A percentile compares a stretch with the other conserved stretches of the same genome.
Conservation (phyloP, 495 filamentous ascomycete species). For the Rhypophila decipiens region DNA sequence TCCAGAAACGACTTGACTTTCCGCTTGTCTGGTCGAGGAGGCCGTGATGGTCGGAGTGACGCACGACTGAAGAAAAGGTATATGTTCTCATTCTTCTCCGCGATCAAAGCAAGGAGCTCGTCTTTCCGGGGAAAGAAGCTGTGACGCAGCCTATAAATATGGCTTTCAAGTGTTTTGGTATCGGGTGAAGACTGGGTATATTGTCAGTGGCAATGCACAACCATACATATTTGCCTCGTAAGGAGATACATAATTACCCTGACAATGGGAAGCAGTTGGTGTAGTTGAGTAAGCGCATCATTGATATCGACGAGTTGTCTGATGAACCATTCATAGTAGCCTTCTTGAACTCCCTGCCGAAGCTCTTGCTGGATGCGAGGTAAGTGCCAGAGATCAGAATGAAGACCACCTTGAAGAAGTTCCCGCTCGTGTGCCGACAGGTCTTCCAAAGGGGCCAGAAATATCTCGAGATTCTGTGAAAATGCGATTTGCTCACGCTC, state of each 20-base stretch:
- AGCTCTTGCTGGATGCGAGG: background rate
- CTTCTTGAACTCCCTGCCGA: background rate
- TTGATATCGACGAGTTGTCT: background rate
- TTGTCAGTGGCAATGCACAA: too few relatives aligned
- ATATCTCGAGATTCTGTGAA: background rate
- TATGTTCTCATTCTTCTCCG: too few relatives aligned
- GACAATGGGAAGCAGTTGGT: too few relatives aligned
- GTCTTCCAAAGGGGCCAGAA: background rate
- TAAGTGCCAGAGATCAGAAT: background rate
- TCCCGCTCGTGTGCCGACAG: background rate
- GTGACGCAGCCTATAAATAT: too few relatives aligned
- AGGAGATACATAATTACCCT: too few relatives aligned
- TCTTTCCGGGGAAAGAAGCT: too few relatives aligned
- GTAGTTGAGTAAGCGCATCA: too few relatives aligned
- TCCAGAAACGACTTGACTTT: too few relatives aligned
- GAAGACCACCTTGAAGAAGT: background rate
- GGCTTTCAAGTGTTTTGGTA: too few relatives aligned
- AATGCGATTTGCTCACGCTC: background rate
- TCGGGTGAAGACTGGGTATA: too few relatives aligned
- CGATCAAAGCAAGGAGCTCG: too few relatives aligned
- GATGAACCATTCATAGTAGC: background rate
- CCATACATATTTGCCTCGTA: too few relatives aligned
- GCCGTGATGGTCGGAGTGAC: background rate
- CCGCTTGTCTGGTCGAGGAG: background rate
- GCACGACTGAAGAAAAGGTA: background rate